These are phyloP conservation scores for Baffinella frigidus DNA, from an alignment of 208 protist genomes.

Conservation along the genomic window DNA sequence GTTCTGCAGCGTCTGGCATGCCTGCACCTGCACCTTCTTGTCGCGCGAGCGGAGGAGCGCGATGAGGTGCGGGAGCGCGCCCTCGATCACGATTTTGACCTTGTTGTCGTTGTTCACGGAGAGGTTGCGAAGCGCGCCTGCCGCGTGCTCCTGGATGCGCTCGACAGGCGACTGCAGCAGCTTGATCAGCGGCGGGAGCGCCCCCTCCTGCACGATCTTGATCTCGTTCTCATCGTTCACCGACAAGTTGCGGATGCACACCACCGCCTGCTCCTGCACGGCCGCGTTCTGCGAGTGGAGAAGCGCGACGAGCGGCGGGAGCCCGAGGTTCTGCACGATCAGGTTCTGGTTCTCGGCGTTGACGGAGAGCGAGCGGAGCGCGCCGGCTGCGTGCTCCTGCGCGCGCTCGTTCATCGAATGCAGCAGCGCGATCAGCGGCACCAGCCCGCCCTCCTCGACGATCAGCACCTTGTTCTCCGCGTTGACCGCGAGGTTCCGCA, in stretches of 20 bases:
- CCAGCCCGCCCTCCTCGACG: slow-evolving; percentile 56
- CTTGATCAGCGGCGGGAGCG: slow-evolving; percentile 21
- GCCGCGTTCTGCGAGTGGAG: slow-evolving; percentile 51
- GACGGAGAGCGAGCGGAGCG: slow-evolving; percentile 53
- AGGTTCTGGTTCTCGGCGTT: slow-evolving; percentile 40
- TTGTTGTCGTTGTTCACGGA: slow-evolving; percentile 55
- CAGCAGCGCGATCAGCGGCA: slow-evolving; percentile 49
- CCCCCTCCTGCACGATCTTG: slow-evolving; percentile 61
- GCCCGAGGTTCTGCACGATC: slow-evolving; percentile 39
- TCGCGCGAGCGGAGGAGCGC: slow-evolving; percentile 13
- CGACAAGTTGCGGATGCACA: slow-evolving; percentile 46
- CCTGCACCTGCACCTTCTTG: slow-evolving; percentile 39
- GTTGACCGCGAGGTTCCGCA: slow-evolving; percentile 38
- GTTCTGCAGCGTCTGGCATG: slow-evolving; percentile 43
- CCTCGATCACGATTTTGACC: slow-evolving; percentile 50
- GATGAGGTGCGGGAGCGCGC: slow-evolving; percentile 50
- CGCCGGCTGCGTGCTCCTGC: slow-evolving; percentile 58
- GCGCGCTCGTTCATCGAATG: slow-evolving; percentile 33
- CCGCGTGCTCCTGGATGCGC: slow-evolving; percentile 54
- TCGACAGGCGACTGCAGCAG: slow-evolving; percentile 20
- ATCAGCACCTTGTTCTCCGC: slow-evolving; percentile 60
- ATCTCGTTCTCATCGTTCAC: slow-evolving; percentile 46
- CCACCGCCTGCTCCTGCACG: slow-evolving; percentile 45
- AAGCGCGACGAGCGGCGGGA: slow-evolving; percentile 40
- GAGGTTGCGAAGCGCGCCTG: slow-evolving; percentile 46